These are phyloP conservation scores for Colletotrichum sp. DNA, from an alignment of 2,329 filamentous ascomycete species.

Conservation along the genomic window DNA sequence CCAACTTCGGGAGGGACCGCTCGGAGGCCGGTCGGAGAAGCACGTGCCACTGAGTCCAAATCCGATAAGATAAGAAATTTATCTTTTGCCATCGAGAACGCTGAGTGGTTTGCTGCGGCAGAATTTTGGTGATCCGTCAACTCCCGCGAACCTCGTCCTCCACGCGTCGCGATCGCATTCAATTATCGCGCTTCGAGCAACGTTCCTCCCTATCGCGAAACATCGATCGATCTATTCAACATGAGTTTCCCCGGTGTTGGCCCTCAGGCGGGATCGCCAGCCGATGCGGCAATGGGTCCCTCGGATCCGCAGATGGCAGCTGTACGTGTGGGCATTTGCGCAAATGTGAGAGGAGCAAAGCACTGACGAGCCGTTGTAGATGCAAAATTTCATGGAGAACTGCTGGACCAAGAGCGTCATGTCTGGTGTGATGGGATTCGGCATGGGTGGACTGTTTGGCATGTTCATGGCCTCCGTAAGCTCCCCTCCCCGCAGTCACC, in stretches of 20 bases:
- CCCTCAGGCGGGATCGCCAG: conserved; percentile 7
- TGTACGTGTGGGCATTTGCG: conserved; percentile 36
- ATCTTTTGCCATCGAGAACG: background rate
- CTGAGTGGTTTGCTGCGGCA: conserved; percentile 42
- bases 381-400: conserved; percentile 87
- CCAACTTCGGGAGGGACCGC: background rate
- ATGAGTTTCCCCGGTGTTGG: conserved; percentile 44
- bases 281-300: conserved; percentile 32
- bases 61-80: conserved; percentile 20
- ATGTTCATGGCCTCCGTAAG: conserved; percentile 97
- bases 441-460: conserved; percentile 90
- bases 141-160: background rate
- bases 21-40: background rate
- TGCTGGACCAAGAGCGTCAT: conserved; percentile 89
- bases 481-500: background rate
- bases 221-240: background rate
- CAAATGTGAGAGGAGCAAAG: background rate
- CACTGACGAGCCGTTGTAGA: conserved; percentile 50
- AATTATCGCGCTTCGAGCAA: background rate
- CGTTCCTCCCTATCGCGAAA: background rate
- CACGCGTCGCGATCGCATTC: conserved; percentile 6
- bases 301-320: conserved; percentile 59
- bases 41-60: background rate
- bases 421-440: conserved; percentile 92
- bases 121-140: conserved; percentile 37